Base-by-base conservation (phyloP, 208 protist genomes). In the Leishmania gerbilli region DNA sequence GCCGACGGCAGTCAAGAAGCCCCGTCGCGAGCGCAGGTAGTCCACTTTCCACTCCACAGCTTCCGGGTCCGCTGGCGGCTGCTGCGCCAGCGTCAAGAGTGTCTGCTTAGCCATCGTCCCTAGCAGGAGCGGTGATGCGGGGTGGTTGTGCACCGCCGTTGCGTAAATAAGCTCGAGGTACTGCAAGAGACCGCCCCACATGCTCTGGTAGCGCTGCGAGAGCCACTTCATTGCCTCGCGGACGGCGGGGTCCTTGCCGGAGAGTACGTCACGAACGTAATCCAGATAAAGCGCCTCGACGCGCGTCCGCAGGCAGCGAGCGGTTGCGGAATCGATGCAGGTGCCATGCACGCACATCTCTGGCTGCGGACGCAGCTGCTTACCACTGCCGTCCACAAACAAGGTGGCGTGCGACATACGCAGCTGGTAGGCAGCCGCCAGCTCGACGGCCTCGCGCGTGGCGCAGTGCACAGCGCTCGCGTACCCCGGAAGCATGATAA, bases 171-270 rank as follows among this genome's bases (percentile, higher is more conserved):
- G 45, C 19, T 97, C 89, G 3, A 97, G 77, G 77, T 88, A 96
- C 51, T 77, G 58, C 45, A 96, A 81, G 13, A 97, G 60, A 9
- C 80, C 71, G 24, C 77, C 71, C 92, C 94, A 97, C 89, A 97
- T 91, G 62, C 79, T 53, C 85, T 91, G 87, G 76, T 97, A 97
- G 31, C 94, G 92, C 45, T 79, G 79, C 45, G 94, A 97, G 49
- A 97, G 86, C 62, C 72, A 58, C 58, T 76, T 55, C 65, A 91
- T 80, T 6, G 83, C 84, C 51, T 82, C 78, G 27, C 89, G 56
- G 47, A 94, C 91, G 9, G 64, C 79, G 49, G 79, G 45, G 19
- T 95, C 88, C 31, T 68, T 81, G 49, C 86, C 87, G 1, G 56
- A 55, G 17, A 95, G 68, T 3, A 94, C 82, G 62, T 95, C 89